phyloP scores from a whole-genome alignment of 768 basidiomycete genomes.

The Boletus huronensis region DNA sequence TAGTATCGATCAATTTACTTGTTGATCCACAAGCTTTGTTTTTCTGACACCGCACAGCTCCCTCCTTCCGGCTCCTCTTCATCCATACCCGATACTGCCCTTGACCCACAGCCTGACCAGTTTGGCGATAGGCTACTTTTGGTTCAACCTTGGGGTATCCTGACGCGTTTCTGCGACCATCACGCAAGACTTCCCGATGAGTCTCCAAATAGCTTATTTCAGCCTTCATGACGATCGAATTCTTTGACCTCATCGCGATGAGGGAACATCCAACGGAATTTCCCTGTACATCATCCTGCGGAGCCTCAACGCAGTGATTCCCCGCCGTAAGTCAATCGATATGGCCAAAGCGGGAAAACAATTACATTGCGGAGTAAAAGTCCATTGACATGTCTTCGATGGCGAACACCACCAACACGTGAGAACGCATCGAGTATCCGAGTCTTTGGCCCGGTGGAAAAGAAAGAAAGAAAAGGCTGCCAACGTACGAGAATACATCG shows the following conservation, averaged over 20 bases:
- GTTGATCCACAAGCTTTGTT: background rate
- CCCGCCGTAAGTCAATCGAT: background rate
- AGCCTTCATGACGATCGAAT: background rate
- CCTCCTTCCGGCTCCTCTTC: constrained; percentile 3
- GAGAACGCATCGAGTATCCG: no score
- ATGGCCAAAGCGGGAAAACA: background rate
- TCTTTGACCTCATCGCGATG: background rate
- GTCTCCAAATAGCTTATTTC: background rate
- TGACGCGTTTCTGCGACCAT: background rate
- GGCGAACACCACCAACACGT: background rate
- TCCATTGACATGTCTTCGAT: background rate
- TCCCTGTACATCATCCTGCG: no score
- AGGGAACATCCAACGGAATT: no score
- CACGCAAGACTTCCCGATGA: background rate
- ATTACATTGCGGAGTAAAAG: no score
- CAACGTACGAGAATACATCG: background rate
- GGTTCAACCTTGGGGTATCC: background rate
- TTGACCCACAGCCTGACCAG: background rate
- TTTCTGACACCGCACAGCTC: background rate
- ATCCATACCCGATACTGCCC: constrained; percentile 16
- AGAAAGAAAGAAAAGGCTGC: background rate
- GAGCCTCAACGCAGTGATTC: background rate
- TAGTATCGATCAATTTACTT: background rate
- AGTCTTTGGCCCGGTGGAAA: background rate
- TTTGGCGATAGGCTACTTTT: background rate